Evolutionary conservation across 768 basidiomycete species (phyloP).

Genomic region (Pleurotus tuoliensis): DNA sequence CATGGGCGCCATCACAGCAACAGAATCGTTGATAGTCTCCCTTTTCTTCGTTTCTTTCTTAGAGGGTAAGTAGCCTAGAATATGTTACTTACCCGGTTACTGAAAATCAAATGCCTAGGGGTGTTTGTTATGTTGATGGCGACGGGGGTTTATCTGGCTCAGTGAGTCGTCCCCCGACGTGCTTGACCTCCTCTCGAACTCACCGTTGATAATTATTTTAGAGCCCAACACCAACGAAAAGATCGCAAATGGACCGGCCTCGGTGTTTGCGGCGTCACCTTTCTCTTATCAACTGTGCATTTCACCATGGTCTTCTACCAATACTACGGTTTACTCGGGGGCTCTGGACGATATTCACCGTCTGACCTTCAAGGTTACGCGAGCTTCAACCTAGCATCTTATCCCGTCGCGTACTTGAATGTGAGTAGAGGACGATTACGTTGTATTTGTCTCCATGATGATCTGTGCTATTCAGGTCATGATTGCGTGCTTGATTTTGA

Average conservation of each 20-base stretch:
- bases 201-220: too few relatives aligned
- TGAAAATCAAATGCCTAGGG: background rate
- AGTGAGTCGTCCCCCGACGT: background rate
- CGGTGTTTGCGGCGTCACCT: background rate
- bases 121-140: conserved; percentile 4
- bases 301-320: conserved; percentile 4
- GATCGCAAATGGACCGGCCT: conserved; percentile 1
- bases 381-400: background rate
- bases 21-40: conserved; percentile 7
- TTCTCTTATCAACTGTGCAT: background rate
- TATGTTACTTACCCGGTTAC: background rate
- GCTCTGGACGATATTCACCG: background rate
- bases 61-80: background rate
- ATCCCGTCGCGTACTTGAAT: background rate
- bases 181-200: background rate
- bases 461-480: background rate
- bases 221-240: background rate
- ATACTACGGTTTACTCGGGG: background rate
- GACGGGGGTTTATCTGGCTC: background rate
- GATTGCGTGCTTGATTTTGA: background rate
- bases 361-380: background rate
- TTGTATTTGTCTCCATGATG: background rate
- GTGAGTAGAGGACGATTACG: background rate
- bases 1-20: background rate
- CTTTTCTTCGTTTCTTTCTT: conserved; percentile 2